Evolutionary conservation across 75 land plant species (phyloP).

Genomic region (Cryptomeria japonica): DNA sequence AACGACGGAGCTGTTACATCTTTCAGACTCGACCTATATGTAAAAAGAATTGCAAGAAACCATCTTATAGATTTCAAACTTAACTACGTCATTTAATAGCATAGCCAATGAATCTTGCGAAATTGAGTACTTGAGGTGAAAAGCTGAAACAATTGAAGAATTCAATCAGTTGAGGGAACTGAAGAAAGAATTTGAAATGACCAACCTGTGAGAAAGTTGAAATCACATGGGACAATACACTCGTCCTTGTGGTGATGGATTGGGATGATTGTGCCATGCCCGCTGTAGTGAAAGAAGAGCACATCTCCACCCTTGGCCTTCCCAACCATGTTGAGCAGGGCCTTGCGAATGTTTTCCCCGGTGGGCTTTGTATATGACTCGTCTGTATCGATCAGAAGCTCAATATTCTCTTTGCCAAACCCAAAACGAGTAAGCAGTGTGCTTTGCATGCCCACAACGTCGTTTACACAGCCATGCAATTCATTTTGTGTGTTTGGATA

Average conservation of each 20-base stretch:
- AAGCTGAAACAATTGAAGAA: no score
- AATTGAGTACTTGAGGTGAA: no score
- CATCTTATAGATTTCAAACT: no score
- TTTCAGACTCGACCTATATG: no score
- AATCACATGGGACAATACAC: slow-evolving; percentile 84
- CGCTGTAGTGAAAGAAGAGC: slow-evolving; percentile 83
- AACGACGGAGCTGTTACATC: no score
- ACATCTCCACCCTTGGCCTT: slow-evolving; percentile 59
- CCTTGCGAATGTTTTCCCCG: slow-evolving; percentile 59
- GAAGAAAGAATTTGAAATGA: no score
- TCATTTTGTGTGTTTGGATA: slow-evolving; percentile 59
- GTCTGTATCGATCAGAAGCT: slow-evolving; percentile 58
- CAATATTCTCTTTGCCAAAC: slow-evolving; percentile 41
- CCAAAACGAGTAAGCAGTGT: slow-evolving; percentile 46
- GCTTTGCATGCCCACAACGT: slow-evolving; percentile 59
- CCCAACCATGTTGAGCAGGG: slow-evolving; percentile 39
- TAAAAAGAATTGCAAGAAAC: no score
- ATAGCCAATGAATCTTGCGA: no score
- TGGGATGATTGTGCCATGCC: slow-evolving; percentile 75
- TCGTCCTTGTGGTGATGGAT: slow-evolving; percentile 43
- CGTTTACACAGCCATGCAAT: slow-evolving; percentile 83
- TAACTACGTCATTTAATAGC: no score
- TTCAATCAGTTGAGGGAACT: background rate
- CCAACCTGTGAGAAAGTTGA: slow-evolving; percentile 76
- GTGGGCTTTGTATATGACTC: slow-evolving; percentile 46